These are phyloP conservation scores for Penicillium steckii DNA, from an alignment of 495 filamentous ascomycete genomes.

Conservation along the genomic window DNA sequence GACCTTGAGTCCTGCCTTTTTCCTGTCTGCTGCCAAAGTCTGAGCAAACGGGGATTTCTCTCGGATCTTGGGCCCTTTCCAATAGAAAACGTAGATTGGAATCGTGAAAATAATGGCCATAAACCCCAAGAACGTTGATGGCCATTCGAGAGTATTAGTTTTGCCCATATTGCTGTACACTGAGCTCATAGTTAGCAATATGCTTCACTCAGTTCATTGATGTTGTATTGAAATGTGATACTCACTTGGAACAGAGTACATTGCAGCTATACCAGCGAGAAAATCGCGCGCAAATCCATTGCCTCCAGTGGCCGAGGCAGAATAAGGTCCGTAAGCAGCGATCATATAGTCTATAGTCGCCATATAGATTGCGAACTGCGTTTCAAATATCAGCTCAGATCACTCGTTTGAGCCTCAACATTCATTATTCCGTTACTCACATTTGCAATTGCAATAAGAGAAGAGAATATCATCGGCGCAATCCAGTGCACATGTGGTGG, in stretches of 20 bases:
- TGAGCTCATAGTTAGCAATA: neutral
- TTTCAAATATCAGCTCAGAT: neutral
- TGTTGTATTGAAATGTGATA: neutral
- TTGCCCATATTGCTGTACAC: slow-evolving; percentile 37
- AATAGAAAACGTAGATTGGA: slow-evolving; percentile 51
- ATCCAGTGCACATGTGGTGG: slow-evolving; percentile 64
- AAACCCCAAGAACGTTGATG: slow-evolving; percentile 39
- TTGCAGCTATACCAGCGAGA: slow-evolving; percentile 45
- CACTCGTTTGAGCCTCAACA: neutral
- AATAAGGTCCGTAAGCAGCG: slow-evolving; percentile 72
- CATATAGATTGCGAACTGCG: slow-evolving; percentile 67
- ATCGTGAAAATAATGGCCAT: slow-evolving; percentile 46
- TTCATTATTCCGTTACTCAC: slow-evolving; percentile 4
- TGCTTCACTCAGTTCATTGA: neutral
- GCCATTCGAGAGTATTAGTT: slow-evolving; percentile 36
- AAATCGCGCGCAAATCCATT: slow-evolving; percentile 57
- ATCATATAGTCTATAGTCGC: slow-evolving; percentile 87
- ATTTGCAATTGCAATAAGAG: slow-evolving; percentile 65
- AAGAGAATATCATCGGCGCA: slow-evolving; percentile 57
- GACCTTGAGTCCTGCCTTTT: slow-evolving; percentile 23
- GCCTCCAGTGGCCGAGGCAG: slow-evolving; percentile 74
- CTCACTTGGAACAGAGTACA: slow-evolving; percentile 46
- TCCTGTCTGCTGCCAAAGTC: slow-evolving; percentile 25
- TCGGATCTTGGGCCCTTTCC: slow-evolving; percentile 43
- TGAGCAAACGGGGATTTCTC: slow-evolving; percentile 46